phyloP scores from a whole-genome alignment of 2,329 filamentous ascomycete species.

The Curvularia sp. region DNA sequence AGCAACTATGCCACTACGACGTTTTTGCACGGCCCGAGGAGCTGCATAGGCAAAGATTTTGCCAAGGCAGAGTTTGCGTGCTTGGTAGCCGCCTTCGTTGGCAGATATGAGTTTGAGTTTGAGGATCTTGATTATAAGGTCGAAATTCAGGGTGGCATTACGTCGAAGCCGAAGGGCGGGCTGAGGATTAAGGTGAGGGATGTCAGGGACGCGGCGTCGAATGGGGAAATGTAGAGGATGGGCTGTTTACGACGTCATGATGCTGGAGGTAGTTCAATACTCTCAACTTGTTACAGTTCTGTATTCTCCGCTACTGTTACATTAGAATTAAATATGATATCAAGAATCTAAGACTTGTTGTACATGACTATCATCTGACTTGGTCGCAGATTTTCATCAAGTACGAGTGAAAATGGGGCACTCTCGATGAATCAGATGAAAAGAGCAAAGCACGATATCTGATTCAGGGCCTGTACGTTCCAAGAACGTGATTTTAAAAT shows the following conservation, averaged over 20 bases:
- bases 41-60: conserved; percentile 84
- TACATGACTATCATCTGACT: not conserved
- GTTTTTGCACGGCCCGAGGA: conserved; percentile 84
- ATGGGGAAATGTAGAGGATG: not conserved
- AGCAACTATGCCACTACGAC: conserved; percentile 81
- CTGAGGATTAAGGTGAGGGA: conserved; percentile 70
- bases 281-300: not conserved
- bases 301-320: not conserved
- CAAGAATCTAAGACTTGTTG: not conserved
- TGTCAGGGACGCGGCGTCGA: conserved; percentile 7
- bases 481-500: not conserved
- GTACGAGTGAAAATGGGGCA: not conserved
- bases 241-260: not conserved
- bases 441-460: too few species aligned
- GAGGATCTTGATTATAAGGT: conserved; percentile 67
- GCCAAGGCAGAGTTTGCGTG: conserved; percentile 86
- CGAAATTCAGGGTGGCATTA: conserved; percentile 72
- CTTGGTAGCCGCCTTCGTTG: conserved; percentile 77
- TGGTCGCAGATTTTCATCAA: too few species aligned
- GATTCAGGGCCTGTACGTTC: too few species aligned
- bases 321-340: not conserved
- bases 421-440: too few species aligned
- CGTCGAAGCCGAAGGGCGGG: conserved; percentile 74
- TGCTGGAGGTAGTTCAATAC: not conserved
- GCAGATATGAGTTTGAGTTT: conserved; percentile 72